These are phyloP conservation scores for Solanum bulbocastanum DNA, from an alignment of 257 asterid species.

Conservation along the genomic window DNA sequence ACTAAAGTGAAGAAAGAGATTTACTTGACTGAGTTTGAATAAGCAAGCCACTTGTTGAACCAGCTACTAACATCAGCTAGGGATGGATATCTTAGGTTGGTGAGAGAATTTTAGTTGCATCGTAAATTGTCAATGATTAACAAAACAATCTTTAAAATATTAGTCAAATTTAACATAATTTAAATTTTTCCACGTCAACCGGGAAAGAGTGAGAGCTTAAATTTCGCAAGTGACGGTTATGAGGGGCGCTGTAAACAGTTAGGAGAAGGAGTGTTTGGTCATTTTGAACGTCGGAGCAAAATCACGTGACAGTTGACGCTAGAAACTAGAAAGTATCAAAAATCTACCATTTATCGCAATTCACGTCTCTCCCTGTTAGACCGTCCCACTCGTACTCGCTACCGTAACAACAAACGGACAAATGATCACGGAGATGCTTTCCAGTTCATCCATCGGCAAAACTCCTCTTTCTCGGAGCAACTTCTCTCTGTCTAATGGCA, in stretches of 20 bases:
- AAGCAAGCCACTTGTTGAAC: not conserved
- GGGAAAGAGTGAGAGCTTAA: not conserved
- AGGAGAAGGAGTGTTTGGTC: not conserved
- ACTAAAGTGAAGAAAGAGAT: not conserved
- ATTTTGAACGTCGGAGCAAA: no score
- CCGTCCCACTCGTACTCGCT: not conserved
- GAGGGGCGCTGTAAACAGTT: not conserved
- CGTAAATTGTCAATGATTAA: no score
- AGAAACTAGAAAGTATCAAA: no score
- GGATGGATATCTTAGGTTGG: no score
- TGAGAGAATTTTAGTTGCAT: not conserved
- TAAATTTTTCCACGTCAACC: not conserved
- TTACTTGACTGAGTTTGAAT: not conserved
- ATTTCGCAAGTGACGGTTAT: not conserved
- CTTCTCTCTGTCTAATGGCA: not conserved
- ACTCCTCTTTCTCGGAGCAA: not conserved
- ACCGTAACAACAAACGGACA: not conserved
- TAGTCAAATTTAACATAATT: not conserved
- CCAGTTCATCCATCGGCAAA: not conserved
- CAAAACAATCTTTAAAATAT: not conserved
- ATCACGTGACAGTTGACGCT: not conserved
- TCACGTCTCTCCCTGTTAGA: not conserved
- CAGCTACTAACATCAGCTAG: no score
- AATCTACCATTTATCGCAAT: not conserved
- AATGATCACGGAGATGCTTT: not conserved